A percentile compares a stretch with the other conserved stretches of the same genome.
Evolutionary conservation across 805 yeast species (phyloP).

Genomic region (Yamadazyma philogaea): DNA sequence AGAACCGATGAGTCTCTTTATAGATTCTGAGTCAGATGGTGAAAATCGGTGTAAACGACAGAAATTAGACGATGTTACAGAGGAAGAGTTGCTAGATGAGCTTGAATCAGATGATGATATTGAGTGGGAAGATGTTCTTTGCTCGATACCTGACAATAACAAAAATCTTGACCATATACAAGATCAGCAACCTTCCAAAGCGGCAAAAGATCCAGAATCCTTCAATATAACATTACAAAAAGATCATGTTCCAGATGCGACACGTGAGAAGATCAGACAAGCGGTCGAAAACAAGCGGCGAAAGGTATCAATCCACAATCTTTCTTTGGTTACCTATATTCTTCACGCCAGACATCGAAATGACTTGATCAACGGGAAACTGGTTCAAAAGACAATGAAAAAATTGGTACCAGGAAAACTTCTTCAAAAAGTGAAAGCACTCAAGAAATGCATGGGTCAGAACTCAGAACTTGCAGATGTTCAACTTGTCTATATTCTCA

Average conservation of each 20-base stretch:
- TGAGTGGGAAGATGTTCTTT: constrained; percentile 11
- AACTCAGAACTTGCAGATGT: constrained; percentile 12
- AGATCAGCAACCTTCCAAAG: not conserved
- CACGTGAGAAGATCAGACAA: not conserved
- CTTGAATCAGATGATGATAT: not conserved
- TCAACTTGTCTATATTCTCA: constrained; percentile 26
- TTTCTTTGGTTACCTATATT: constrained; percentile 25
- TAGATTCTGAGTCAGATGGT: constrained; percentile 7
- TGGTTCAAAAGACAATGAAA: constrained; percentile 20
- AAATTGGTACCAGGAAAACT: constrained; percentile 24
- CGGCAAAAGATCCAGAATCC: not conserved
- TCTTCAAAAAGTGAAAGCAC: constrained; percentile 16
- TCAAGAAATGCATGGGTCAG: constrained; percentile 11
- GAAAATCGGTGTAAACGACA: constrained; percentile 3
- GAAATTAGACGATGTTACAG: not conserved
- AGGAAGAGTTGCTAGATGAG: not conserved
- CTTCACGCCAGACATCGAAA: constrained; percentile 22
- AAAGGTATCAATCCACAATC: constrained; percentile 16
- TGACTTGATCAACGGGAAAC: constrained; percentile 17
- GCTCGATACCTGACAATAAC: not conserved
- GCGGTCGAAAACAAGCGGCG: constrained; percentile 7
- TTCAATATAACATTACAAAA: not conserved
- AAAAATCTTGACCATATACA: not conserved
- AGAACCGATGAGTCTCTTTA: constrained; percentile 7
- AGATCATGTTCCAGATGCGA: not conserved